Base-by-base conservation (phyloP, 2,329 filamentous ascomycete species). In the Lecanicillium sp. region DNA sequence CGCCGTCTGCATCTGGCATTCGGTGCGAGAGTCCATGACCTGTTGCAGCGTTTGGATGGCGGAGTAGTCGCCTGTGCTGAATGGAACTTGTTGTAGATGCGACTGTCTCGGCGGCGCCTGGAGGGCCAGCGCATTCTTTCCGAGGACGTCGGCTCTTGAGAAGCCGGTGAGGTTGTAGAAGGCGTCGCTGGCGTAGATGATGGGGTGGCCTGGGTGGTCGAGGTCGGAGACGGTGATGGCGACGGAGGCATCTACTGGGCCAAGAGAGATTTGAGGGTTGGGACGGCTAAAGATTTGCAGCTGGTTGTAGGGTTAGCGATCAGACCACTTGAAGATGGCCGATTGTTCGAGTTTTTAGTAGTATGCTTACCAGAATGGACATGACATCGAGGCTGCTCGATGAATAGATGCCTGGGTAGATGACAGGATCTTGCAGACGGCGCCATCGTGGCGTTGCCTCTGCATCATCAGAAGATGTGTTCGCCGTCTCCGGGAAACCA, bases 171-270 rank as follows among this genome's bases (percentile, higher is more conserved):
- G 64, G 6, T 80, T 68, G 49, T 79, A 74, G 56, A 94, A 95
- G 20, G 85, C 75, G 5, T 89, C 84, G 1, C 86, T 90, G 47
- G 81, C 86, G 56, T 94, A 94, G 8, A 94, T 77, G 43, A 94
- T 87, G 3, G 88, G 87, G 20, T 72, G 68, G 57, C 94, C 87
- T 19, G 83, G 74, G 49, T 76, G 72, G 30, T 74, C 71, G 22
- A 88, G 78, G 57, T 94, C 86, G 60, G 86, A 92, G 29, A 95
- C 73, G 14, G 90, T 75, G 46, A 94, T 80, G 3, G 87, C 83
- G 53, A 87, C 92, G 2, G 87, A 92, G 48, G 86, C 70, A 58
- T 94, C 88, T 25, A 95, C 80, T 1, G 85, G 75, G 6, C 87
- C 88, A 30, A 94, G 80, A 35, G 87, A 75, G 49, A 94, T 79